A percentile compares a stretch with the other conserved stretches of the same genome.
phyloP scores from a whole-genome alignment of 1,139 yeast genomes.

The Debaryomycetaceae sp. region DNA sequence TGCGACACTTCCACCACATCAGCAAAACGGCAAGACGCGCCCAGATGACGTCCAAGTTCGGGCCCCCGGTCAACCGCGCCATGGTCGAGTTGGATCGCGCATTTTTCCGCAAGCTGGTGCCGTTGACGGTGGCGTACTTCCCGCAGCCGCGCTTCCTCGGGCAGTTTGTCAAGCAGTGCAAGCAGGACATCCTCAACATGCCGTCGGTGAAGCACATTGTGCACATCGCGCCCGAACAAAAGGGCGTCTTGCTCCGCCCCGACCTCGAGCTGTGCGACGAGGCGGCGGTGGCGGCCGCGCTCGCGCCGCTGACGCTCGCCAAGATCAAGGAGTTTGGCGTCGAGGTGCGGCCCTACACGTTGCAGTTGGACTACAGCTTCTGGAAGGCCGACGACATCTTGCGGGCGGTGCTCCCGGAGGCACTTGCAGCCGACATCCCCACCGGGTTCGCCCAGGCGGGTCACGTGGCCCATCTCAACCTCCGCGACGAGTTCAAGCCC shows the following conservation, averaged over 20 bases:
- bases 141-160: conserved; percentile 64
- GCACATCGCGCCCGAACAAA: conserved; percentile 34
- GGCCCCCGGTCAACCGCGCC: conserved; percentile 66
- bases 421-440: conserved; percentile 69
- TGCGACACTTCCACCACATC: conserved; percentile 2
- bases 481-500: conserved; percentile 82
- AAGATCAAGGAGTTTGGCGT: conserved; percentile 47
- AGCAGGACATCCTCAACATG: conserved; percentile 53
- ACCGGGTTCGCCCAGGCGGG: conserved; percentile 93
- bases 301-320: conserved; percentile 40
- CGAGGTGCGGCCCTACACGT: conserved; percentile 47
- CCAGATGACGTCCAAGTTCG: conserved; percentile 29
- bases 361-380: conserved; percentile 63
- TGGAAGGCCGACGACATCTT: conserved; percentile 91
- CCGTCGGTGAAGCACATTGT: conserved; percentile 68
- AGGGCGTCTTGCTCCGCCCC: conserved; percentile 63
- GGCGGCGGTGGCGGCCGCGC: conserved; percentile 33
- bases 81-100: conserved; percentile 65
- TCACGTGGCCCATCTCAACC: conserved; percentile 89
- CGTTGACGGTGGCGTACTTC: conserved; percentile 63
- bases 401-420: conserved; percentile 69
- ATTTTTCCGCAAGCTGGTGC: conserved; percentile 52
- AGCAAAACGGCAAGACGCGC: conserved; percentile 23
- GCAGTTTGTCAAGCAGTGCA: conserved; percentile 47
- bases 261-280: conserved; percentile 37